Base-by-base conservation (phyloP, 371 early-diverging fungal species). In the Mortierella sp. region DNA sequence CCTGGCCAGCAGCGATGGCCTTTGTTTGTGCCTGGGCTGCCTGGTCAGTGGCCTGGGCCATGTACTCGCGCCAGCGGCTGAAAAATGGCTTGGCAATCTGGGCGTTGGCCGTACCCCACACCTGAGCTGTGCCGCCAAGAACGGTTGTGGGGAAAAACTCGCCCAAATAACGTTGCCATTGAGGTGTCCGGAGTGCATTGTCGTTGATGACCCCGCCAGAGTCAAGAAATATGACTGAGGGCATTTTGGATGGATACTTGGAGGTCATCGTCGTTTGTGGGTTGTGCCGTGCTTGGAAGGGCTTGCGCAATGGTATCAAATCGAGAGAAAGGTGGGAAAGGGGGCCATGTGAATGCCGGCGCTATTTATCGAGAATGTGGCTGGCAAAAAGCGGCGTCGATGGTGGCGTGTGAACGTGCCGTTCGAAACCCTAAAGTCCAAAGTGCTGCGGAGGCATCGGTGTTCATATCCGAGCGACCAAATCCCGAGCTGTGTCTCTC, bases 151-250 rank as follows among this genome's bases (percentile, higher is more conserved):
- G 73, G 3, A 73, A 37, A 19, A 63, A 67, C 34, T 73, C 73
- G 24, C 67, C 67, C 13, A 73, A 52, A 43, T 67, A 63, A 1
- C 51, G 66, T 28, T 67, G 14, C 73, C 73, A 73, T 45, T 73
- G 73, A 1, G 73, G 73, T 0, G 67, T 59, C 4, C 73, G 62
- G 16, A 22, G 39, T 5, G 46, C 40, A 22, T 73, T 73, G 54
- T 73, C 73, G 28, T 73, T 73, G 58, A 73, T 73, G 10, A 67
- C 73, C 13, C 73, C 73, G 10, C 67, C 73, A 48, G 63, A 62
- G 34, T 73, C 73, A 14, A 73, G 63, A 45, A 73, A 73, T 34
- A 67, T 62, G 22, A 60, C 63, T 7, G 55, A 44, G 2, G 73
- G 73, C 56, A 73, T 61, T 48, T 72, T 72, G 57, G 72, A 48